Base-by-base conservation (phyloP, 225 moss, liverwort and hornwort species). In the Polytrichum formosum region DNA sequence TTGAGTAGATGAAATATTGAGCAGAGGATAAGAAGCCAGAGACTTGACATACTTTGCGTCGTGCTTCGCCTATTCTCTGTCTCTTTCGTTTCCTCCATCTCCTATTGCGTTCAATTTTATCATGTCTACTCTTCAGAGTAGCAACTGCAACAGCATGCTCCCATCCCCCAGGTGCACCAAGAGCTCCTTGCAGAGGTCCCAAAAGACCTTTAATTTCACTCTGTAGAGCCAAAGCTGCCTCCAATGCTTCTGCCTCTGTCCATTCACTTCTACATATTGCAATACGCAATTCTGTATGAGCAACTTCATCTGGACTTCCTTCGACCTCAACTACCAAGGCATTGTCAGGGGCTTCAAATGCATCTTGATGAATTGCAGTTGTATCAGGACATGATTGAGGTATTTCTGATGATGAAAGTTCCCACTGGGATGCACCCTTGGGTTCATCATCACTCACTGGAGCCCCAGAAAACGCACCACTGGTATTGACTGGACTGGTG, bases 11-110 rank as follows among this genome's bases (percentile, higher is more conserved):
- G 33, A 54, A 26, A 1, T 7, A 1, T 18, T 20, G 10, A 31
- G 6, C 4, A 63, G 22, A 28, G 55, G 18, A 46, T 8, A 5
- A 4, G 27, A 10, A 9, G 23, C 22, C 64, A 8, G 58, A 65
- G 13, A 46, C 13, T 46, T 46, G 20, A 70, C 61, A 21, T 71
- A 94, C 97, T 89, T 91, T 88, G 56, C 82, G 81, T 63, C 73
- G 76, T 26, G 94, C 87, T 67, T 92, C 87, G 6, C 86, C 94
- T 62, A 83, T 75, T n/a, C 79, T 79, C 77, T 86, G 89, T 74
- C 98, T 88, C 85, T 81, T 88, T 56, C 80, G 79, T 74, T 78
- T 88, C 80, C 98, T 87, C 98, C 98, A 94, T 75, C 81, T 91
- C 82, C 98, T 84, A 66, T 92, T 98, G 18, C 94, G 90, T 21